Evolutionary conservation across 164 flowering plant species (phyloP).

Genomic region (Chloranthus sessilifolius): DNA sequence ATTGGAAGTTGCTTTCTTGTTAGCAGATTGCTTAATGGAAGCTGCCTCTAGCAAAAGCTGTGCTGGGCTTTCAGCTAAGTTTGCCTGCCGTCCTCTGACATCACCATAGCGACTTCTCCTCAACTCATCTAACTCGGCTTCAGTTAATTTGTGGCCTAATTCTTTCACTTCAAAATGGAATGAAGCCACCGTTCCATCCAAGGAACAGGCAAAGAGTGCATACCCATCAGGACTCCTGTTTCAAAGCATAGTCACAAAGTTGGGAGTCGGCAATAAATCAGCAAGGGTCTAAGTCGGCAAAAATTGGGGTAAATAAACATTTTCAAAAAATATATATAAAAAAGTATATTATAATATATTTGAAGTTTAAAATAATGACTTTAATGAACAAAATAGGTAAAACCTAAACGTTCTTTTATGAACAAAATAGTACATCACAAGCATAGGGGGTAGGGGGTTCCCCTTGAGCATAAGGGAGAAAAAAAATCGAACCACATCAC

Average conservation of each 20-base stretch:
- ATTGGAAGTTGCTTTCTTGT: conserved; percentile 44
- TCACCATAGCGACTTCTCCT: conserved; percentile 95
- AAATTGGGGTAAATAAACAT: not conserved
- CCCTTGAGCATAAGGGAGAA: too few relatives aligned
- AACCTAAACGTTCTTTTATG: too few relatives aligned
- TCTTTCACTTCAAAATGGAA: conserved; percentile 91
- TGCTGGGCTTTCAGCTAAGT: conserved; percentile 91
- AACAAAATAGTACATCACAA: too few relatives aligned
- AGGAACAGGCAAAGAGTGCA: conserved; percentile 93
- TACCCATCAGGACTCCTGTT: conserved; percentile 99
- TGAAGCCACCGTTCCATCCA: conserved; percentile 92
- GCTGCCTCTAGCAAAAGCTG: conserved; percentile 95
- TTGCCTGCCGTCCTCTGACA: conserved; percentile 81
- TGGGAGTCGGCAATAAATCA: too few relatives aligned
- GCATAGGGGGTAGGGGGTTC: too few relatives aligned
- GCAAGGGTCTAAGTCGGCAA: too few relatives aligned
- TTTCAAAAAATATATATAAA: not conserved
- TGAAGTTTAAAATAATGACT: too few relatives aligned
- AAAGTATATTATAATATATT: too few relatives aligned
- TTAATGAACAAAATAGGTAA: too few relatives aligned
- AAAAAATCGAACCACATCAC: too few relatives aligned
- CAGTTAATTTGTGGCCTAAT: conserved; percentile 73
- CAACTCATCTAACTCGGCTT: conserved; percentile 80
- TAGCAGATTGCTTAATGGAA: conserved; percentile 58
- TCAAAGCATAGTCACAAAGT: conserved; percentile 1